A percentile compares a stretch with the other conserved stretches of the same genome.
phyloP scores from a whole-genome alignment of 345 rosid species.

The Orychophragmus violaceus region DNA sequence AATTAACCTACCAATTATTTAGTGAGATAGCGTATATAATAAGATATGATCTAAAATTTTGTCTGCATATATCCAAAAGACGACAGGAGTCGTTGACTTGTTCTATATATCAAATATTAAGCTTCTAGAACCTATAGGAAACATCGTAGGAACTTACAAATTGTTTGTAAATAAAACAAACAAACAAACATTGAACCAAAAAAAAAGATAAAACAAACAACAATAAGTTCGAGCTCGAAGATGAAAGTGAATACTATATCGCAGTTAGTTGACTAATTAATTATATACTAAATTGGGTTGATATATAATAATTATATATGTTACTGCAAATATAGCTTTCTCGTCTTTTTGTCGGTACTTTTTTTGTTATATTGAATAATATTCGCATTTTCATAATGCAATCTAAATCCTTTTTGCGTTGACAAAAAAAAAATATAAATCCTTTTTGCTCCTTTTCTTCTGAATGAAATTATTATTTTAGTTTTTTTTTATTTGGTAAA shows the following conservation, averaged over 20 bases:
- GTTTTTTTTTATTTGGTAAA: too few species aligned
- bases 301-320: neutral
- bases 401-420: too few species aligned
- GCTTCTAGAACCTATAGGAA: slow-evolving; percentile 25
- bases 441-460: too few species aligned
- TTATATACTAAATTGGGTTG: neutral
- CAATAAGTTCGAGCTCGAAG: neutral
- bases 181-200: too few species aligned
- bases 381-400: neutral
- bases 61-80: slow-evolving; percentile 16
- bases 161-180: neutral
- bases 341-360: neutral
- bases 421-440: too few species aligned
- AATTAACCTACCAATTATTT: slow-evolving; percentile 17
- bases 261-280: neutral
- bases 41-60: slow-evolving; percentile 14
- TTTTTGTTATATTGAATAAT: neutral
- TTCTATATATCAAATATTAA: slow-evolving; percentile 3
- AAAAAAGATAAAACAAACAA: neutral
- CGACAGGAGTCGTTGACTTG: slow-evolving; percentile 30
- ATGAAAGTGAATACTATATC: neutral
- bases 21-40: slow-evolving; percentile 17
- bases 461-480: too few species aligned
- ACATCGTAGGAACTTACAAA: slow-evolving; percentile 22
- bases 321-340: neutral